phyloP scores from a whole-genome alignment of 148 eudicot species.

The Cornus florida region DNA sequence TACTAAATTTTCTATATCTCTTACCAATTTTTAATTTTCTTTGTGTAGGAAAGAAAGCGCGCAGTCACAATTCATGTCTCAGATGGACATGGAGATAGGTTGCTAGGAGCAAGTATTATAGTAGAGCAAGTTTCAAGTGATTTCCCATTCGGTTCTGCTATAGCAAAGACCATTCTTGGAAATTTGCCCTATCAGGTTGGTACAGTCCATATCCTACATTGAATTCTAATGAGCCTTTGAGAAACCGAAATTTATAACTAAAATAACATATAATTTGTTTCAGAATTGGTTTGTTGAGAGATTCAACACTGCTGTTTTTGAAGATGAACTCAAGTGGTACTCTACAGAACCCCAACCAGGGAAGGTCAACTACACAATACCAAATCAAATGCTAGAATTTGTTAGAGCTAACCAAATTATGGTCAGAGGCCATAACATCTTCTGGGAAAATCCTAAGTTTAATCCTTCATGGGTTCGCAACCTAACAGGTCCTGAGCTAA shows the following conservation, averaged over 20 bases:
- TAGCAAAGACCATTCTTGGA: constrained; percentile 59
- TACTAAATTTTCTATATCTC: background rate
- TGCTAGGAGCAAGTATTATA: constrained; percentile 48
- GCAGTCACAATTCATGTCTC: constrained; percentile 65
- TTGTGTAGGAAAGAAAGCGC: constrained; percentile 59
- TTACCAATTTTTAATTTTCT: background rate
- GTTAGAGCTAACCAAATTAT: constrained; percentile 56
- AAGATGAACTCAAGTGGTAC: constrained; percentile 92
- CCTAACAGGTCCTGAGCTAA: constrained; percentile 45
- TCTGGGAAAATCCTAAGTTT: constrained; percentile 78
- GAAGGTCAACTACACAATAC: constrained; percentile 57
- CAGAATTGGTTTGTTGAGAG: constrained; percentile 84
- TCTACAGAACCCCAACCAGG: constrained; percentile 70
- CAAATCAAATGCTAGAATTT: constrained; percentile 77
- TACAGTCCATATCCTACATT: background rate
- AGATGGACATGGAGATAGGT: constrained; percentile 40
- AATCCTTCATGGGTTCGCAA: constrained; percentile 68
- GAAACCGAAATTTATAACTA: too few relatives aligned
- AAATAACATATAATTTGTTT: background rate
- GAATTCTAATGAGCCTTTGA: too few relatives aligned
- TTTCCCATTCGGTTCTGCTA: constrained; percentile 79
- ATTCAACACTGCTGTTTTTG: constrained; percentile 89
- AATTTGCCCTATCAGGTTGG: constrained; percentile 63
- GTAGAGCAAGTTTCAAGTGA: constrained; percentile 63
- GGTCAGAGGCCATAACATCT: constrained; percentile 84